A percentile compares a stretch with the other conserved stretches of the same genome.
These are phyloP conservation scores for Elaeis guineensis DNA, from an alignment of 176 grass and related monocot species.

Conservation along the genomic window DNA sequence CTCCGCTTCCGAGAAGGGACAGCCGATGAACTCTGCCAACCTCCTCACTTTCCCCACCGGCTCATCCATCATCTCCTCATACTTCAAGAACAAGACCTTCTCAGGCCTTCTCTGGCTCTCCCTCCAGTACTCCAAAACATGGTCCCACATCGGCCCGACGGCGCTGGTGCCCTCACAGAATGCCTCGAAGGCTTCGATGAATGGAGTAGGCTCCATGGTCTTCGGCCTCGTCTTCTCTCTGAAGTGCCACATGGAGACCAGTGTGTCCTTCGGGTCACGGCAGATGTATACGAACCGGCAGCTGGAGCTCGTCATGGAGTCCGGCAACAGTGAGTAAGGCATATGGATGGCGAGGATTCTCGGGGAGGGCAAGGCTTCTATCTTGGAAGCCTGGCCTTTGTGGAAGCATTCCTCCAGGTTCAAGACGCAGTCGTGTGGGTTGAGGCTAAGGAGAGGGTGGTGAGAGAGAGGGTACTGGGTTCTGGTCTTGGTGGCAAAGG, in stretches of 20 bases:
- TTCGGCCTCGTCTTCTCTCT: too few relatives aligned
- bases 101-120: conserved; percentile 17
- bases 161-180: conserved; percentile 25
- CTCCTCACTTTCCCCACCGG: not conserved
- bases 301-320: too few relatives aligned
- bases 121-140: conserved; percentile 38
- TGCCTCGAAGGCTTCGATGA: too few relatives aligned
- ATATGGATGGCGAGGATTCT: conserved; percentile 34
- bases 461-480: not conserved
- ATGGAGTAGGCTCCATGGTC: too few relatives aligned
- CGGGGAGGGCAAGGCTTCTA: conserved; percentile 23
- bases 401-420: conserved; percentile 18
- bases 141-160: conserved; percentile 32
- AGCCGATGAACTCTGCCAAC: conserved; percentile 33
- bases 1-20: conserved; percentile 24
- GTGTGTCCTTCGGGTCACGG: too few relatives aligned
- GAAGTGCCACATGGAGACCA: too few relatives aligned
- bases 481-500: conserved; percentile 26
- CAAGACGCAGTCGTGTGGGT: conserved; percentile 28
- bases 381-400: not conserved
- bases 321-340: conserved; percentile 22
- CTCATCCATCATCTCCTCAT: conserved; percentile 34
- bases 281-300: too few relatives aligned
- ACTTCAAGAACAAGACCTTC: conserved; percentile 40
- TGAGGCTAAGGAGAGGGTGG: conserved; percentile 35